Percentiles rank a stretch among this genome's conserved stretches.
These are phyloP conservation scores for Aphanomyces stellatus DNA, from an alignment of 352 stramenopile genomes.

Conservation along the genomic window DNA sequence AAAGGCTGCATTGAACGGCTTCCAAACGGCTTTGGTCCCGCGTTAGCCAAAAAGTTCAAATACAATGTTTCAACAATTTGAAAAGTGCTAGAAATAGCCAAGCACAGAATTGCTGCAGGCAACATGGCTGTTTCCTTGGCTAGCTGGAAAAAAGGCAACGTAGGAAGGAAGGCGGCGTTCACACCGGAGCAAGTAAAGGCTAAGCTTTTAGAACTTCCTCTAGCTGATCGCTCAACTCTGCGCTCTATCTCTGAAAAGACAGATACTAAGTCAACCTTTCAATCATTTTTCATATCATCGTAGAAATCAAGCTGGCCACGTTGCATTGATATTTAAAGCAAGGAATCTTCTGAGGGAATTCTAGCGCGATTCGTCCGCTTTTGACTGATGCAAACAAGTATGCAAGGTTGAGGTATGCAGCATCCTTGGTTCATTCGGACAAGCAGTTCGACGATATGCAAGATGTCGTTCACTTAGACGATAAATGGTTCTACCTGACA, in stretches of 20 bases:
- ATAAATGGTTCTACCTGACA: constrained; percentile 36
- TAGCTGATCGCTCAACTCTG: not conserved
- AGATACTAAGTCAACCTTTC: too few species aligned
- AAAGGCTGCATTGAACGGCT: not conserved
- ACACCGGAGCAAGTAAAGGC: not conserved
- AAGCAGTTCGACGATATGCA: not conserved
- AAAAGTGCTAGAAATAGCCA: not conserved
- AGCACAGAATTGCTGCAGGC: not conserved
- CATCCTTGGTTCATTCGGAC: not conserved
- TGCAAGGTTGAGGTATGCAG: not conserved
- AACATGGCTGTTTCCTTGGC: not conserved
- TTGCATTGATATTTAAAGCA: not conserved
- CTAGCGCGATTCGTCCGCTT: not conserved
- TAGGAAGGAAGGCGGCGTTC: not conserved
- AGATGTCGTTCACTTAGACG: not conserved
- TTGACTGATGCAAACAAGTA: not conserved
- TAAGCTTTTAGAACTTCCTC: not conserved
- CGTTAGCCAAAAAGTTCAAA: not conserved
- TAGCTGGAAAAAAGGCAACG: not conserved
- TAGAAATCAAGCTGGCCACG: not conserved
- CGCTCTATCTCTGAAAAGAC: not conserved
- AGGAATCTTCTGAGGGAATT: not conserved
- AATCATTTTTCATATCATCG: not conserved
- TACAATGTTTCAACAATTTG: not conserved
- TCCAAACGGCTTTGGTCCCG: not conserved